A percentile compares a stretch with the other conserved stretches of the same genome.
phyloP scores from a whole-genome alignment of 495 filamentous ascomycete genomes.

The Aspergillus incahuasiensis region DNA sequence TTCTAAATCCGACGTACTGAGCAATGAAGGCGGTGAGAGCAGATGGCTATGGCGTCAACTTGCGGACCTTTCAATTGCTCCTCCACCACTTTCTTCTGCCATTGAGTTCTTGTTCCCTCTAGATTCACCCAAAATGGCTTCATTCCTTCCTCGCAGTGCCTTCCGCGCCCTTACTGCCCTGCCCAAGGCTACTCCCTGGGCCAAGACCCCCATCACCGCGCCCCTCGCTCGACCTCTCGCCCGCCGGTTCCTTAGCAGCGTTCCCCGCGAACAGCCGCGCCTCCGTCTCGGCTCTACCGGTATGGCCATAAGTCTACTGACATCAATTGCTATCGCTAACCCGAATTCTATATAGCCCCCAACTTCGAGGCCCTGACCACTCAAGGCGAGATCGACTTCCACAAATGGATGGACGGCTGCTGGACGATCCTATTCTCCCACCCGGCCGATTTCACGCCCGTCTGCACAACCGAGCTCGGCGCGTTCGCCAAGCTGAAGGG shows the following conservation, averaged over 20 bases:
- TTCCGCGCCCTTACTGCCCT: slow-evolving; percentile 27
- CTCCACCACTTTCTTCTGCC: background rate
- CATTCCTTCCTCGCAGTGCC: slow-evolving; percentile 24
- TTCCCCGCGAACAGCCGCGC: slow-evolving; percentile 52
- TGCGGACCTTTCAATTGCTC: background rate
- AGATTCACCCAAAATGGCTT: slow-evolving; percentile 25
- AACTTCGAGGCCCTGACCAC: slow-evolving; percentile 65
- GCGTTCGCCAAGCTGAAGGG: slow-evolving; percentile 60
- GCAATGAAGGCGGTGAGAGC: background rate
- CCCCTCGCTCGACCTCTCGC: slow-evolving; percentile 27
- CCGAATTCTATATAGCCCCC: slow-evolving; percentile 34
- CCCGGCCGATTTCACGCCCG: slow-evolving; percentile 66
- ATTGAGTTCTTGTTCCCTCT: background rate
- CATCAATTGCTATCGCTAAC: background rate
- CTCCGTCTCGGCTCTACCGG: slow-evolving; percentile 55
- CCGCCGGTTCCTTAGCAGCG: slow-evolving; percentile 28
- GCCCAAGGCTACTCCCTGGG: slow-evolving; percentile 23
- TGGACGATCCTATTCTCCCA: slow-evolving; percentile 68
- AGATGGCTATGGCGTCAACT: background rate
- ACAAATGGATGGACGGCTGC: slow-evolving; percentile 53
- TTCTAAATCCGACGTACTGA: no score
- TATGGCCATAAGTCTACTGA: slow-evolving; percentile 10
- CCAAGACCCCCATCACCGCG: slow-evolving; percentile 17
- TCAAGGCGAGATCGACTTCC: slow-evolving; percentile 63
- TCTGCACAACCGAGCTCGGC: slow-evolving; percentile 66